Base-by-base conservation (phyloP, 2,329 filamentous ascomycete species). In the Dothiorella sarmentorum region DNA sequence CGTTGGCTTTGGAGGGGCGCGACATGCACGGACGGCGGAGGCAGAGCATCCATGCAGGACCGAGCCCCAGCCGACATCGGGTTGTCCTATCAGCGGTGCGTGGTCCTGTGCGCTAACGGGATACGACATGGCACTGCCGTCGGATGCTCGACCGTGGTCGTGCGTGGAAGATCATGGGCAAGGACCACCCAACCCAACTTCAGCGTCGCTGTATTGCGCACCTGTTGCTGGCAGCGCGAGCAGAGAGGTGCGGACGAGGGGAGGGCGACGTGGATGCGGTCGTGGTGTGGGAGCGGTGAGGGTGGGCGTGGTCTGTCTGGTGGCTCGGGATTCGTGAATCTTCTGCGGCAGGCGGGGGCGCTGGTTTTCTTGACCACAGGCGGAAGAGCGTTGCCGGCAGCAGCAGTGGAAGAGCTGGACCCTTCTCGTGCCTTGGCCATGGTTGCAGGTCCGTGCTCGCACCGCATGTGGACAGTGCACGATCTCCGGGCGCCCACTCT, bases 51-150 rank as follows among this genome's bases (percentile, higher is more conserved):
- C 45, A 53, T 53, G 49, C 49, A 53, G 49, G 49, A 17, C 33
- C 18, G n/a, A 17, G 49, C 33, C 49, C 49, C 49, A 56, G 52
- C 52, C 52, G 52, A 56, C 52, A 56, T 56, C 52, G 52, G 52
- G n/a, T 56, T 31, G 52, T 26, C 52, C 52, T 44, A 56, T 56
- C 52, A 56, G 52, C 38, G 37, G 38, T 38, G 33, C 29, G 35
- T 56, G 40, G 22, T 44, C 40, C 38, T 20, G 22, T 6, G 52
- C 52, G 52, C 52, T 56, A 56, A 56, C 52, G 52, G 20, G 4
- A 56, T 56, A 10, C 52, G 37, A 44, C 52, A 22, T 56, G 52
- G 52, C 40, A 33, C 20, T 33, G 51, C 51, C 51, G 51, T 42
- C n/a, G 11, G 38, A 55, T 55, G 52, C 52, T 56, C 40, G 52